phyloP scores from a whole-genome alignment of 1,139 yeast genomes.

The Meyerozyma carpophila region DNA sequence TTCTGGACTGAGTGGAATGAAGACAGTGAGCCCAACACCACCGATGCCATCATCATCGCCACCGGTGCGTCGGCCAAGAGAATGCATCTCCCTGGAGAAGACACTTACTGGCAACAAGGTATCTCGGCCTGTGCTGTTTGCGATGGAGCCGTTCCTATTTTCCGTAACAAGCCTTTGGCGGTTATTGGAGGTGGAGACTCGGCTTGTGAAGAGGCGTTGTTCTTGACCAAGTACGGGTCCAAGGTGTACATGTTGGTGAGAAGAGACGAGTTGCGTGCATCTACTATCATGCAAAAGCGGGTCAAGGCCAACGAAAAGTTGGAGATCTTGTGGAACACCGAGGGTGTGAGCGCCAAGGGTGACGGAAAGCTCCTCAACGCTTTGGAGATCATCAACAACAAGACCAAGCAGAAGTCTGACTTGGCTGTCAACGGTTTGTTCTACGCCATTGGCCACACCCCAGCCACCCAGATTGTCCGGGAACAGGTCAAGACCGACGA shows the following conservation, averaged over 20 bases:
- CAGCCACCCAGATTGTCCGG: conserved; percentile 81
- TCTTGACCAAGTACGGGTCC: conserved; percentile 93
- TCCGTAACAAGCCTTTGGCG: conserved; percentile 95
- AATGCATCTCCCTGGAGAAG: conserved; percentile 92
- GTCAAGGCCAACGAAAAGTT: conserved; percentile 78
- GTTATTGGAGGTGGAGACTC: conserved; percentile 99
- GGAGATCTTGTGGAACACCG: conserved; percentile 85
- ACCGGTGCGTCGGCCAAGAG: conserved; percentile 98
- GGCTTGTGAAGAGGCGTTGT: conserved; percentile 97
- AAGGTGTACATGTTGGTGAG: conserved; percentile 91
- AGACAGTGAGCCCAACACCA: conserved; percentile 80
- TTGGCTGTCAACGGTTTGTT: conserved; percentile 85
- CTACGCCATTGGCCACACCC: conserved; percentile 96
- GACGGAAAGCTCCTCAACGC: conserved; percentile 71
- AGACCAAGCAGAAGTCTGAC: conserved; percentile 63
- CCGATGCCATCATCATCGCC: conserved; percentile 89
- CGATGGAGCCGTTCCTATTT: conserved; percentile 98
- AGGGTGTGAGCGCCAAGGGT: conserved; percentile 84
- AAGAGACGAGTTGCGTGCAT: conserved; percentile 90
- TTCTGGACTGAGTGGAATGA: conserved; percentile 95
- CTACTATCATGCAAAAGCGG: conserved; percentile 94
- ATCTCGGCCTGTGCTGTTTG: conserved; percentile 99
- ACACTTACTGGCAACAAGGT: conserved; percentile 97
- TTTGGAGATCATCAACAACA: conserved; percentile 61
- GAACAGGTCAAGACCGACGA: conserved; percentile 82